These are phyloP conservation scores for Stagonosporopsis vannaccii DNA, from an alignment of 2,329 filamentous ascomycete genomes.

Conservation along the genomic window DNA sequence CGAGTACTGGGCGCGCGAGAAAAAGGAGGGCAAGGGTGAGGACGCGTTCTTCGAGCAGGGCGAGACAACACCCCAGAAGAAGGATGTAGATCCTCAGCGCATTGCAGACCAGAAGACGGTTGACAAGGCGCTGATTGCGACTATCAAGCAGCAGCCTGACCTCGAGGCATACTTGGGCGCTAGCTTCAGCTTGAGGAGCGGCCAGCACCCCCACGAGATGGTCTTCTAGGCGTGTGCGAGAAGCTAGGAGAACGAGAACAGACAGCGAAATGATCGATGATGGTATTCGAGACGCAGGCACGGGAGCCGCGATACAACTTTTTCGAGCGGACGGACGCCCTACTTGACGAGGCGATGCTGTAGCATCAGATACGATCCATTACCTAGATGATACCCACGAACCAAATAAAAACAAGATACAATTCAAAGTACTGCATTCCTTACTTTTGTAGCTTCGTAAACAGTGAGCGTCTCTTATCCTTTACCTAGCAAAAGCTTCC, in stretches of 20 bases:
- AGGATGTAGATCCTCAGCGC: slow-evolving; percentile 87
- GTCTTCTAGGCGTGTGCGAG: slow-evolving; percentile 69
- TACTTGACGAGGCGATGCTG: slow-evolving; percentile 13
- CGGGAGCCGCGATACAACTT: slow-evolving; percentile 7
- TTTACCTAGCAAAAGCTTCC: not conserved
- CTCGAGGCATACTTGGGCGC: slow-evolving; percentile 90
- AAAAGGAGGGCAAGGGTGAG: slow-evolving; percentile 90
- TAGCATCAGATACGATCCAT: slow-evolving; percentile 17
- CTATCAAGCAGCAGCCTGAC: slow-evolving; percentile 96
- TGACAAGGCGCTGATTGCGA: slow-evolving; percentile 91
- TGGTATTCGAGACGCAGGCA: slow-evolving; percentile 17
- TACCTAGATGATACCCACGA: slow-evolving; percentile 25
- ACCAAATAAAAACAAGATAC: slow-evolving; percentile 19
- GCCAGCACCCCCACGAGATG: slow-evolving; percentile 99
- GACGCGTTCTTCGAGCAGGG: slow-evolving; percentile 99
- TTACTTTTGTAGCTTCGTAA: too few relatives aligned
- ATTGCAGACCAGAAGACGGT: slow-evolving; percentile 98
- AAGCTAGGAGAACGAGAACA: not conserved
- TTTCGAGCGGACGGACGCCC: slow-evolving; percentile 15
- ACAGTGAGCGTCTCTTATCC: not conserved
- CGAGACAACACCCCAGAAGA: slow-evolving; percentile 87
- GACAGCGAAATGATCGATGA: slow-evolving; percentile 16
- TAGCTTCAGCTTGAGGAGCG: slow-evolving; percentile 97
- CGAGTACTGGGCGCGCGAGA: slow-evolving; percentile 97
- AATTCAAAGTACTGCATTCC: slow-evolving; percentile 1